Evolutionary conservation across 2,329 filamentous ascomycete species (phyloP).

Genomic region (Sarocladiaceae sp.): DNA sequence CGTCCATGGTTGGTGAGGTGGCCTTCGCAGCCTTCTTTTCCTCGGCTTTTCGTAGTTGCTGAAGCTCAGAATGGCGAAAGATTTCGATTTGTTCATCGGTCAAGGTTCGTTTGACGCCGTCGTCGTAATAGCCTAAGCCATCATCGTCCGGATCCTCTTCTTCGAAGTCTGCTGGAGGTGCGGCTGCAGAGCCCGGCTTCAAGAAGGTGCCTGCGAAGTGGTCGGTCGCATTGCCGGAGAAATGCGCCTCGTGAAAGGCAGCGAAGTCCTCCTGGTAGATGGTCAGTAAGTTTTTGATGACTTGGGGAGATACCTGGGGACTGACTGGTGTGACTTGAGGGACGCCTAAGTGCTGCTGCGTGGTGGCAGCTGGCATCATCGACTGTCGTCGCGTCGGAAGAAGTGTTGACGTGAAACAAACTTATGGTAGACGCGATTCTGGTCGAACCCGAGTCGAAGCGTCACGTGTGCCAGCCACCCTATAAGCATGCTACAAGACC

Average conservation of each 20-base stretch:
- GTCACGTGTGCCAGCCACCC: too few species aligned
- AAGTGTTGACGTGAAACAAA: background rate
- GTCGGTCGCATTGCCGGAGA: conserved; percentile 42
- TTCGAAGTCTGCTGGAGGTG: conserved; percentile 18
- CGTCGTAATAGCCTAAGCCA: conserved; percentile 75
- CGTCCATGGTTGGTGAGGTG: background rate
- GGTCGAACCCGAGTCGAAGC: background rate
- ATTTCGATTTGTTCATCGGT: conserved; percentile 89
- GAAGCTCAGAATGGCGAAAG: conserved; percentile 84
- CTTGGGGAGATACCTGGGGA: background rate
- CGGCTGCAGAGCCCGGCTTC: conserved; percentile 42
- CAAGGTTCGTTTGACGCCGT: conserved; percentile 83
- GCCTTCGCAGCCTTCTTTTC: conserved; percentile 27
- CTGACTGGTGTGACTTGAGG: conserved; percentile 24
- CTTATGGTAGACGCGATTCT: background rate
- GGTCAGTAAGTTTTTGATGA: conserved; percentile 15
- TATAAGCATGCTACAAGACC: too few species aligned
- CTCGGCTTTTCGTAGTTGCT: conserved; percentile 58
- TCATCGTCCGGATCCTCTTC: conserved; percentile 52
- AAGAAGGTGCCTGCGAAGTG: conserved; percentile 44
- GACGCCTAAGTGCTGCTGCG: background rate
- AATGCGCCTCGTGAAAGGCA: conserved; percentile 57
- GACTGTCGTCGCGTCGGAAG: background rate
- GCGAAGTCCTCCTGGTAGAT: conserved; percentile 52
- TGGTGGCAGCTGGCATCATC: background rate